phyloP scores from a whole-genome alignment of 257 asterid genomes.

The Rehmannia glutinosa region DNA sequence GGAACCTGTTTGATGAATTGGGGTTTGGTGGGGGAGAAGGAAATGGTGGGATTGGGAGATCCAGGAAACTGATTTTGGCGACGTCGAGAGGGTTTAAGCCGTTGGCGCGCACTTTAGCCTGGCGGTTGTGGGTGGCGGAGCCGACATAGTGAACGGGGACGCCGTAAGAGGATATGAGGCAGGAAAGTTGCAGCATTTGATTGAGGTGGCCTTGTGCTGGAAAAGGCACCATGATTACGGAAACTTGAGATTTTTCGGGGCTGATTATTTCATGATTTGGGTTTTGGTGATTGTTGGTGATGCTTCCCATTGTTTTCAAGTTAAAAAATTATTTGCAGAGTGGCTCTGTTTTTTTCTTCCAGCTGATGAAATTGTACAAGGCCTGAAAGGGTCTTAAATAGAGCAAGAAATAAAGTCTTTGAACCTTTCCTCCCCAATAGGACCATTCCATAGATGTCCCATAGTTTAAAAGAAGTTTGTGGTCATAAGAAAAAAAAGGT shows the following conservation, averaged over 20 bases:
- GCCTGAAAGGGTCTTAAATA: neutral
- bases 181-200: conserved; percentile 34
- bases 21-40: conserved; percentile 27
- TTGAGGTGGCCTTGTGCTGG: conserved; percentile 42
- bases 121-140: conserved; percentile 40
- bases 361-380: neutral
- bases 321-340: neutral
- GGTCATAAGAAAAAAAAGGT: too few relatives aligned
- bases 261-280: neutral
- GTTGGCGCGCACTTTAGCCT: conserved; percentile 31
- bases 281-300: too few relatives aligned
- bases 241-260: neutral
- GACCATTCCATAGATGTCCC: too few relatives aligned
- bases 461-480: too few relatives aligned
- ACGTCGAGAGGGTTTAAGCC: conserved; percentile 24
- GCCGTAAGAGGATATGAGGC: conserved; percentile 24
- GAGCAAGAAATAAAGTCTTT: neutral
- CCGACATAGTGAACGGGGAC: conserved; percentile 32
- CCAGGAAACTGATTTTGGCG: conserved; percentile 33
- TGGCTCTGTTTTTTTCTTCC: too few relatives aligned
- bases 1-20: conserved; percentile 20
- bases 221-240: conserved; percentile 28
- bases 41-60: conserved; percentile 18
- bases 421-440: too few relatives aligned
- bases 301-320: conserved; percentile 23